A percentile compares a stretch with the other conserved stretches of the same genome.
Evolutionary conservation across 2,329 filamentous ascomycete species (phyloP).

Genomic region (Dactylellina leptospora): DNA sequence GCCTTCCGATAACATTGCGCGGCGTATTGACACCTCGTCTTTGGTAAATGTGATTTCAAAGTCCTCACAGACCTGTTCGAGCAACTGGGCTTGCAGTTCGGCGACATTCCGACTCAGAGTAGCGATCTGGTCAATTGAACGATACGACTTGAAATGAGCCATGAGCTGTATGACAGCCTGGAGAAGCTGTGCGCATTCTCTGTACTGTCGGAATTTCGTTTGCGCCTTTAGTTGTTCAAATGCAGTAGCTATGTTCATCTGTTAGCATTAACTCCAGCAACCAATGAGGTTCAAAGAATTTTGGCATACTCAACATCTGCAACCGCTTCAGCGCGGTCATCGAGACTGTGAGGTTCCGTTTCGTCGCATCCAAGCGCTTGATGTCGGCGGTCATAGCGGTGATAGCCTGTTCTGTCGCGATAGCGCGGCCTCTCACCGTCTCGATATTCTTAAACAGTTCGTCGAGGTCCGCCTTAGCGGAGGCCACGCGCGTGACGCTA

Average conservation of each 20-base stretch:
- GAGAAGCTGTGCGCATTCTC: constrained; percentile 90
- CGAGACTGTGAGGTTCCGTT: constrained; percentile 92
- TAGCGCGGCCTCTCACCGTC: constrained; percentile 83
- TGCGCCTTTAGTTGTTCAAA: constrained; percentile 91
- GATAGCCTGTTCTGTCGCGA: constrained; percentile 93
- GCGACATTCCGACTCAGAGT: constrained; percentile 90
- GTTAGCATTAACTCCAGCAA: background rate
- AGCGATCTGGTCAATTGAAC: constrained; percentile 97
- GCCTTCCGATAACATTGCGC: constrained; percentile 79
- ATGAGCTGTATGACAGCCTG: constrained; percentile 97
- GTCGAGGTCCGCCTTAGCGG: constrained; percentile 86
- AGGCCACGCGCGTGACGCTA: constrained; percentile 88
- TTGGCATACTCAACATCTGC: constrained; percentile 79
- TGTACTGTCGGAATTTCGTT: constrained; percentile 86
- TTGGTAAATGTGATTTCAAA: constrained; percentile 96
- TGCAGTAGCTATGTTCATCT: constrained; percentile 71
- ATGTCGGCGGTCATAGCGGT: constrained; percentile 99
- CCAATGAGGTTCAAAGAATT: background rate
- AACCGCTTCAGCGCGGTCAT: constrained; percentile 98
- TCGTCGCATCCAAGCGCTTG: constrained; percentile 94
- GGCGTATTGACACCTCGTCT: constrained; percentile 76
- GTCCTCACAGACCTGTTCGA: constrained; percentile 99
- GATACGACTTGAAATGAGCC: constrained; percentile 97
- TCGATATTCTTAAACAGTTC: constrained; percentile 95
- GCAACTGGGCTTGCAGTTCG: constrained; percentile 87